Evolutionary conservation across 2,329 filamentous ascomycete species (phyloP).

Genomic region (Emericellopsis cladophorae): DNA sequence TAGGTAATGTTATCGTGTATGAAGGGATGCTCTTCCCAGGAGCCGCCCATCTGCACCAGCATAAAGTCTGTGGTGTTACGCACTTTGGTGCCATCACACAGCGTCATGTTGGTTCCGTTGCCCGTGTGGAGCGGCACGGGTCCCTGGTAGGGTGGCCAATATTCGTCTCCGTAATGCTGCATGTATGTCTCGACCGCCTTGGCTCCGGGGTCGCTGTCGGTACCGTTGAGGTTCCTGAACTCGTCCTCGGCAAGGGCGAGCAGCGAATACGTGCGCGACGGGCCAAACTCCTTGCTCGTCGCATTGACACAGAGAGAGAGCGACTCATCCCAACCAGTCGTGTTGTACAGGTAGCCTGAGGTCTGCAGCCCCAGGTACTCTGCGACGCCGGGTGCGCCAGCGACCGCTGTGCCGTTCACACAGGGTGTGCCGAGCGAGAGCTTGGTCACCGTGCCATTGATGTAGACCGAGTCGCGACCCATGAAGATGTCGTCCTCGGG

Average conservation of each 20-base stretch:
- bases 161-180: background rate
- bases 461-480: conserved; percentile 23
- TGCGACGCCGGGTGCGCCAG: conserved; percentile 14
- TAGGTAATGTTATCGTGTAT: conserved; percentile 24
- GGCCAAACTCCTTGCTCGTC: conserved; percentile 14
- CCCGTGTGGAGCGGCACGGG: background rate
- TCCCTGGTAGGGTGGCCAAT: background rate
- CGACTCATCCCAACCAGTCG: conserved; percentile 13
- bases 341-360: conserved; percentile 14
- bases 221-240: background rate
- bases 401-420: conserved; percentile 13
- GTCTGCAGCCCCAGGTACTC: conserved; percentile 14
- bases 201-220: background rate
- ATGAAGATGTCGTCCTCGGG: conserved; percentile 20
- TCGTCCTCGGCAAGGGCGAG: conserved; percentile 7
- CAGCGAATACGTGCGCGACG: conserved; percentile 15
- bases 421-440: conserved; percentile 11
- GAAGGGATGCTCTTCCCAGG: conserved; percentile 26
- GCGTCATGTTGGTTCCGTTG: background rate
- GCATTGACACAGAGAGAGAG: conserved; percentile 17
- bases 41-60: conserved; percentile 24
- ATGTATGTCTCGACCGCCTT: background rate
- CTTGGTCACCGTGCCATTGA: conserved; percentile 22
- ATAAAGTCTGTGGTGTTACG: conserved; percentile 1
- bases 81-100: background rate